These are phyloP conservation scores for Canavalia ensiformis DNA, from an alignment of 306 rosid species.

Conservation along the genomic window DNA sequence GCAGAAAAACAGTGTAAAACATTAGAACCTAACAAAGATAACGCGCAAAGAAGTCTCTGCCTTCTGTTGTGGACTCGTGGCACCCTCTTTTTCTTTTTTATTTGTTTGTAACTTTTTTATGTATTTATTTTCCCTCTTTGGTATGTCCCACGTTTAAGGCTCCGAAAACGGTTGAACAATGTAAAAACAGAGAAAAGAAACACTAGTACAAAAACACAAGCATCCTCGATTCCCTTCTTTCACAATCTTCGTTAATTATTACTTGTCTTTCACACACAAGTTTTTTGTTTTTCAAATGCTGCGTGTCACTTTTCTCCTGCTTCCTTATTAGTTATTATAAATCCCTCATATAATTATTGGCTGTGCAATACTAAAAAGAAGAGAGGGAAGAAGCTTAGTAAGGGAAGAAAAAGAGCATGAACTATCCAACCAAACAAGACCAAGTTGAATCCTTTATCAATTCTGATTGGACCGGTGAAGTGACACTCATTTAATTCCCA, in stretches of 20 bases:
- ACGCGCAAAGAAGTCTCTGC: neutral
- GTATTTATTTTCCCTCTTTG: neutral
- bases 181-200: slow-evolving; percentile 41
- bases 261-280: neutral
- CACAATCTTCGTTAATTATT: slow-evolving; percentile 15
- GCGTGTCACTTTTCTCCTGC: slow-evolving; percentile 39
- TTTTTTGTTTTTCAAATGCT: neutral
- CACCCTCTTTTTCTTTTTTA: no score
- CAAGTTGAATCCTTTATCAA: slow-evolving; percentile 43
- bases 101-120: neutral
- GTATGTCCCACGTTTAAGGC: slow-evolving; percentile 24
- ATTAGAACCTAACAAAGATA: neutral
- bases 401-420: slow-evolving; percentile 52
- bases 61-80: neutral
- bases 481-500: slow-evolving; percentile 47
- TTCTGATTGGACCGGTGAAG: slow-evolving; percentile 59
- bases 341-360: slow-evolving; percentile 39
- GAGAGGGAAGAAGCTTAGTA: slow-evolving; percentile 11
- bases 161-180: slow-evolving; percentile 47
- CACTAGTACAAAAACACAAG: slow-evolving; percentile 5
- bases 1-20: neutral
- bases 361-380: slow-evolving; percentile 38
- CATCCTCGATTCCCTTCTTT: slow-evolving; percentile 40
- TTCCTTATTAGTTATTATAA: slow-evolving; percentile 18
- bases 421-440: slow-evolving; percentile 42